Evolutionary conservation across 768 basidiomycete species (phyloP), one percentile per base, ranked within the genome.

Genomic region (Tricholoma flavovirens): DNA sequence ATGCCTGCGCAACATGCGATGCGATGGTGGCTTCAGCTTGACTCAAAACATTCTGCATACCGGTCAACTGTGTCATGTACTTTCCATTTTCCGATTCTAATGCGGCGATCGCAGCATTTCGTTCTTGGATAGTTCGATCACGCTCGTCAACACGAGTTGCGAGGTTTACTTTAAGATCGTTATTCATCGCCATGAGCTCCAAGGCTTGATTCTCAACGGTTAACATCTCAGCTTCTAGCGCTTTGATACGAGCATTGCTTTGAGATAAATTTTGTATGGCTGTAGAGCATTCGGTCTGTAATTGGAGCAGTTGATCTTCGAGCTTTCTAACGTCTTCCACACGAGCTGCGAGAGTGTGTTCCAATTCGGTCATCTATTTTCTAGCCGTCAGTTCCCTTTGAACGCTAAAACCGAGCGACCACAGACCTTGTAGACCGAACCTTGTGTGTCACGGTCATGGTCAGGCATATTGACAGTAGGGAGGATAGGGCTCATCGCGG

Each of bases 211-310:
- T 43, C 51, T 67, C 62, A 24, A 62, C 60, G 11, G 49, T 55
- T 21, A 61, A 56, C 22, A 66, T 57, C 40, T 62, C 57, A 54
- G 57, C 30, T 22, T 66, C 62, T 32, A 71, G 57, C 14, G 24
- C 53, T 45, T 60, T 62, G 30, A 71, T 58, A 56, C 62, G 67
- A 30, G 56, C 43, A 59, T 63, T 64, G 56, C 67, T 67, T 52
- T 64, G 65, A 12, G 60, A 57, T 48, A 73, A 45, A 33, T 54
- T 55, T n/a, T 54, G 51, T 40, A 67, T 59, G 26, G 56, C 56
- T 14, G 53, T 55, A 10, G 60, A 49, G 48, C 62, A 45, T 15
- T 68, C 57, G 5, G 49, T 33, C 29, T 66, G 59, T 21, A 69
- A 48, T 21, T 60, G 56, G 5, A 58, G 54, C 36, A 66, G 55